A percentile compares a stretch with the other conserved stretches of the same genome.
Evolutionary conservation across 202 grass and related monocot species (phyloP).

Genomic region (Zizania palustris): DNA sequence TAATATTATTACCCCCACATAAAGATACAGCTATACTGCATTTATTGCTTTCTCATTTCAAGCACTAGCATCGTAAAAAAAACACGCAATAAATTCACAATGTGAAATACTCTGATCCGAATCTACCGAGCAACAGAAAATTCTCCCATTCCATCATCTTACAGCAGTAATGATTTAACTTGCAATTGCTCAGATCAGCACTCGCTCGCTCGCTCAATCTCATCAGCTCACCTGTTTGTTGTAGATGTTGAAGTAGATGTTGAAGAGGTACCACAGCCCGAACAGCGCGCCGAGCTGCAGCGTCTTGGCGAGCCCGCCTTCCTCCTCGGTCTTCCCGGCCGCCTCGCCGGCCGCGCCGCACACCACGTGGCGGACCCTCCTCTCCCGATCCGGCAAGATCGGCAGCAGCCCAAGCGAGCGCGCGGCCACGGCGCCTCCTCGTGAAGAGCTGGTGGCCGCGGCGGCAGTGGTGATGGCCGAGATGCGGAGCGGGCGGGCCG

Average conservation of each 20-base stretch:
- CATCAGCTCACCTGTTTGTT: constrained; percentile 72
- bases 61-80: not conserved
- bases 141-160: not conserved
- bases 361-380: constrained; percentile 23
- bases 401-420: constrained; percentile 38
- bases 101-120: not conserved
- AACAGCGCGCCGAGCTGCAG: constrained; percentile 83
- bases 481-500: not conserved
- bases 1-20: no score
- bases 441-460: constrained; percentile 24
- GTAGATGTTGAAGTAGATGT: constrained; percentile 99
- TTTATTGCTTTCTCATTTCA: not conserved
- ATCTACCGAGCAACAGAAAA: not conserved
- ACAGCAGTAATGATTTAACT: not conserved
- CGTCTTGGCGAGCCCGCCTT: constrained; percentile 43
- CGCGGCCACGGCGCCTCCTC: not conserved
- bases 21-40: no score
- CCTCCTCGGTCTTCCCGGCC: constrained; percentile 31
- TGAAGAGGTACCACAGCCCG: constrained; percentile 94
- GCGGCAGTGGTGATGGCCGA: no score
- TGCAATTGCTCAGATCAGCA: not conserved
- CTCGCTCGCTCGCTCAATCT: not conserved
- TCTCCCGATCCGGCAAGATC: constrained; percentile 35
- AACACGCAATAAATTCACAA: not conserved
- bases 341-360: constrained; percentile 19